Conservation (phyloP, 495 filamentous ascomycete species). For the Xylaria sp. region DNA sequence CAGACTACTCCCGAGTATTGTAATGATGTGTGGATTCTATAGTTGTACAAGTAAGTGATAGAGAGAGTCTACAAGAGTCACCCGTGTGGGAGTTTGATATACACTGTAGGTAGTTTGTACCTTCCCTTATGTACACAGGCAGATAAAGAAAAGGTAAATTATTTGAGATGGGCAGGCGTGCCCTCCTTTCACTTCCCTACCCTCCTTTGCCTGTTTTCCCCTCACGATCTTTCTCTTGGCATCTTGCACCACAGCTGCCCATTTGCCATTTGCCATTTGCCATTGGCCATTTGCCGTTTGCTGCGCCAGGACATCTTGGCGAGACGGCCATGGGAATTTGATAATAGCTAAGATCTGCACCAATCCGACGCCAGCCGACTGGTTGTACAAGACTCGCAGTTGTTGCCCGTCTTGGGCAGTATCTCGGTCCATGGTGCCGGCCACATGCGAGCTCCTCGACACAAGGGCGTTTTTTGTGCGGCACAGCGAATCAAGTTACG, state of each 20-base stretch:
- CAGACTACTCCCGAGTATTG: no score
- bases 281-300: no score
- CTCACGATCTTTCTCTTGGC: not conserved
- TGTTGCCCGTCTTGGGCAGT: not conserved
- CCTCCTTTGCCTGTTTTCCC: not conserved
- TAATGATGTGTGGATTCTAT: no score
- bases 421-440: not conserved
- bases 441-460: not conserved
- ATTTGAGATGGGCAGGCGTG: not conserved
- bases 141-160: not conserved
- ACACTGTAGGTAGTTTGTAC: no score
- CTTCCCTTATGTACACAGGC: no score
- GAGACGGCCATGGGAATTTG: not conserved
- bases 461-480: not conserved
- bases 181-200: not conserved
- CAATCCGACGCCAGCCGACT: constrained; percentile 12
- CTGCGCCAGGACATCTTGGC: constrained; percentile 1
- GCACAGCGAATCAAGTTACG: not conserved
- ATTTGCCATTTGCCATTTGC: no score
- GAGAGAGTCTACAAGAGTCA: no score
- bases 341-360: not conserved
- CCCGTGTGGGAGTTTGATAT: no score
- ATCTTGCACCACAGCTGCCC: no score
- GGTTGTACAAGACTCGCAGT: not conserved
- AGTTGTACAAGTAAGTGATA: no score